These are phyloP conservation scores for Botrytis paeoniae DNA, from an alignment of 2,329 filamentous ascomycete species.

Conservation along the genomic window DNA sequence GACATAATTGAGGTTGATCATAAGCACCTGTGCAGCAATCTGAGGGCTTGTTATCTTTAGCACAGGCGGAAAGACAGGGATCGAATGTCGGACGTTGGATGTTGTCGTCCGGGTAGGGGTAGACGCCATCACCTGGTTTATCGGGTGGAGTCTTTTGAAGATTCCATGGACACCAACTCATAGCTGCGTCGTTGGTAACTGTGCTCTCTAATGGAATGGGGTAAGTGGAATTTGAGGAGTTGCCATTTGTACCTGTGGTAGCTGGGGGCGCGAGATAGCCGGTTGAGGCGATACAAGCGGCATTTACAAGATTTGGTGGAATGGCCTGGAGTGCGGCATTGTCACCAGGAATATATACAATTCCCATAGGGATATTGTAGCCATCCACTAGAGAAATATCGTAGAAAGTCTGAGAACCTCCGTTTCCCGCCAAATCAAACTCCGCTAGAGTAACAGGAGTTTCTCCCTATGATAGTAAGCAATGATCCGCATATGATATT, in stretches of 20 bases:
- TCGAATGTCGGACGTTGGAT: conserved; percentile 69
- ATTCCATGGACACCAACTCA: conserved; percentile 77
- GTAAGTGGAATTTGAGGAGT: conserved; percentile 61
- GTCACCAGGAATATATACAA: conserved; percentile 57
- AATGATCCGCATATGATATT: conserved; percentile 1
- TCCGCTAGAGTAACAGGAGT: conserved; percentile 76
- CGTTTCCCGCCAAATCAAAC: conserved; percentile 70
- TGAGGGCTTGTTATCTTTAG: conserved; percentile 60
- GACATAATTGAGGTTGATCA: conserved; percentile 60
- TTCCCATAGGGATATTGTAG: conserved; percentile 73
- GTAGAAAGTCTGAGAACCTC: conserved; percentile 67
- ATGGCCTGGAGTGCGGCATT: conserved; percentile 60
- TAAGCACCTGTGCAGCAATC: conserved; percentile 77
- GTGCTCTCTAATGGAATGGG: conserved; percentile 65
- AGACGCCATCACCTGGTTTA: conserved; percentile 71
- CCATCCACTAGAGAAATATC: conserved; percentile 83
- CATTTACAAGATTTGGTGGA: conserved; percentile 73
- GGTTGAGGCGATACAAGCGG: conserved; percentile 70
- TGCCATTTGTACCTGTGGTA: conserved; percentile 47
- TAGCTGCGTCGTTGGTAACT: conserved; percentile 55
- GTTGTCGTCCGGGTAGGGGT: conserved; percentile 75
- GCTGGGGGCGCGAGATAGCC: conserved; percentile 57
- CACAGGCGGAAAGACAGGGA: conserved; percentile 75
- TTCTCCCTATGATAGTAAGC: conserved; percentile 53
- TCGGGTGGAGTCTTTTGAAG: conserved; percentile 65